phyloP scores from a whole-genome alignment of 805 yeast species.

The Cyberlindnera xylosilytica region DNA sequence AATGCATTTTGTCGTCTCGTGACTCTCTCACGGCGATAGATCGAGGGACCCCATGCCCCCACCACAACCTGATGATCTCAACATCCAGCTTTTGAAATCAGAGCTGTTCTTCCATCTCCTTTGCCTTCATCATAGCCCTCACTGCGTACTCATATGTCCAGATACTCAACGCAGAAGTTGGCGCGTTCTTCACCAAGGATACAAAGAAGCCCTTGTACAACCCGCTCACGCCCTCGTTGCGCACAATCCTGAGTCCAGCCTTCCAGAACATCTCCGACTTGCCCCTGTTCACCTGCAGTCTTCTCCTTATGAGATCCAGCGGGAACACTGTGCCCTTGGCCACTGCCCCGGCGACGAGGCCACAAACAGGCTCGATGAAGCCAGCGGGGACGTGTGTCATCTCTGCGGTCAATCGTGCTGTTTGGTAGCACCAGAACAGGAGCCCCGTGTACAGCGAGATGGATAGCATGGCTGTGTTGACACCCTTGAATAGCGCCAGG shows the following conservation, averaged over 20 bases:
- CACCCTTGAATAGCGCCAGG: conserved; percentile 48
- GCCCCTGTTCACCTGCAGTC: conserved; percentile 62
- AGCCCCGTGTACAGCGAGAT: conserved; percentile 71
- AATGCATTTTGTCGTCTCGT: no score
- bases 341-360: conserved; percentile 71
- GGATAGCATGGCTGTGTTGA: conserved; percentile 49
- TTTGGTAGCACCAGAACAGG: conserved; percentile 68
- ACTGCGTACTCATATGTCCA: conserved; percentile 43
- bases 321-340: conserved; percentile 82
- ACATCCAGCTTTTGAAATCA: no score
- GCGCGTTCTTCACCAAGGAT: conserved; percentile 75
- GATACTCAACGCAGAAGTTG: conserved; percentile 65
- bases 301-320: conserved; percentile 74
- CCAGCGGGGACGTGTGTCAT: conserved; percentile 15
- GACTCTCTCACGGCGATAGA: no score
- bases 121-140: background rate
- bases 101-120: no score
- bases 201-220: conserved; percentile 73
- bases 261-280: conserved; percentile 28
- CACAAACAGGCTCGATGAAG: conserved; percentile 52
- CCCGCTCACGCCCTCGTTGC: conserved; percentile 60
- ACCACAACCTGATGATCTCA: no score
- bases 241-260: conserved; percentile 36
- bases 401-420: conserved; percentile 20
- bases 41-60: no score